Conservation (phyloP, 2,329 filamentous ascomycete genomes). For the Cytospora piceae region DNA sequence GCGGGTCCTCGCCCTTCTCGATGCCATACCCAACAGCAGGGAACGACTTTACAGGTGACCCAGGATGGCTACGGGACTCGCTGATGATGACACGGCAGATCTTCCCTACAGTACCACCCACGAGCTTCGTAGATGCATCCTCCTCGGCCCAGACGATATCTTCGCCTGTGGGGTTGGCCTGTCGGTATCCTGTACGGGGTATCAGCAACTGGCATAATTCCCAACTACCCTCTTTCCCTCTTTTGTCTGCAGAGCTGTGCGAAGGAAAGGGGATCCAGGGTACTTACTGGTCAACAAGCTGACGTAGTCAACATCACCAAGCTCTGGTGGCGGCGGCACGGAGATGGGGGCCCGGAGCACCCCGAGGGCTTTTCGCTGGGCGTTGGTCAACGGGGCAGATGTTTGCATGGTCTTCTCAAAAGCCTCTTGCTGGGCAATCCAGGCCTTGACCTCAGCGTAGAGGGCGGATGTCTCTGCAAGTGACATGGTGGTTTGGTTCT, state of each 20-base stretch:
- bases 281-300: slow-evolving; percentile 43
- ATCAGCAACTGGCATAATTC: background rate
- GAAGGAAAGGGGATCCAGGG: slow-evolving; percentile 13
- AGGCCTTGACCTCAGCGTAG: slow-evolving; percentile 44
- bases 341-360: slow-evolving; percentile 41
- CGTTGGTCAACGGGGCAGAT: slow-evolving; percentile 43
- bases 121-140: slow-evolving; percentile 7
- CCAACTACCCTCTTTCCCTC: background rate
- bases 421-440: slow-evolving; percentile 47
- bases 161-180: background rate
- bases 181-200: background rate
- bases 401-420: slow-evolving; percentile 38
- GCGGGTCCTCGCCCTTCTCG: slow-evolving; percentile 32
- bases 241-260: background rate
- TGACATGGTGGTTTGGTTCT: slow-evolving; percentile 25
- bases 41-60: background rate
- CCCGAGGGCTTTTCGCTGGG: slow-evolving; percentile 46
- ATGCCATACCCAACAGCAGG: slow-evolving; percentile 20
- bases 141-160: slow-evolving; percentile 35
- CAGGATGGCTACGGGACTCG: slow-evolving; percentile 28
- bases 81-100: slow-evolving; percentile 35
- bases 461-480: slow-evolving; percentile 32
- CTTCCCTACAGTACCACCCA: slow-evolving; percentile 33
- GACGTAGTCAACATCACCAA: slow-evolving; percentile 44
- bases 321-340: slow-evolving; percentile 32